Evolutionary conservation across 768 basidiomycete genomes (phyloP), one percentile per base, ranked within the genome.

Genomic region (Termitomyces sp.): DNA sequence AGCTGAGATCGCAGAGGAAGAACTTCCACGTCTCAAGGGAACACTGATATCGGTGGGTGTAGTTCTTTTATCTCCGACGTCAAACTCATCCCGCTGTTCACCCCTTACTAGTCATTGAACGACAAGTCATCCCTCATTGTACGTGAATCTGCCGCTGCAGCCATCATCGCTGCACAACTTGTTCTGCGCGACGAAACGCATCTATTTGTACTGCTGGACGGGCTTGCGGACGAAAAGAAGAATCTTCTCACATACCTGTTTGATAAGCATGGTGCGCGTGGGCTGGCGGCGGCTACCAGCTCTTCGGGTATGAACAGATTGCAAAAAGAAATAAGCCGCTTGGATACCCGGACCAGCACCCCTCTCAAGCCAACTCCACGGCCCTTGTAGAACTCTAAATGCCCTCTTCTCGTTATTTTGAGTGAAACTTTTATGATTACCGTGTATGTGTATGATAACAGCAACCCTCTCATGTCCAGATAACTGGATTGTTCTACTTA

Each of bases 221-320:
- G 88, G 5, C 77, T 95, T 41, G 84, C 90, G n/a, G 88, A 92
- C 59, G 90, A 91, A 64, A 92, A 94, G 78, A 93, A 92, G 78
- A 93, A 95, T 66, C 75, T 94, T 17, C 75, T 95, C 48, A 92
- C 92, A 1, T 95, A 95, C 62, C 76, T 92, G 56, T 95, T 95
- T 62, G 92, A 93, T 69, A 94, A 93, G 69, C 89, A 93, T 64
- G 86, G 86, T 32, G 89, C 82, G 10, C 77, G 92, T 21, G 89
- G 82, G 43, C 63, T 69, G 50, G 67, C 66, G 12, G 66, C 65
- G 27, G 68, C 67, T 4, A 67, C 68, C 38, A 73, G 75, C 9
- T 71, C 70, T n/a, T 73, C 73, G 16, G 82, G 87, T 31, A 77
- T 89, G 66, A 83, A 86, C 50, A 87, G 83, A 63, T 76, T 93